Conservation (phyloP, 2,329 filamentous ascomycete genomes). For the Epichloe sp. region DNA sequence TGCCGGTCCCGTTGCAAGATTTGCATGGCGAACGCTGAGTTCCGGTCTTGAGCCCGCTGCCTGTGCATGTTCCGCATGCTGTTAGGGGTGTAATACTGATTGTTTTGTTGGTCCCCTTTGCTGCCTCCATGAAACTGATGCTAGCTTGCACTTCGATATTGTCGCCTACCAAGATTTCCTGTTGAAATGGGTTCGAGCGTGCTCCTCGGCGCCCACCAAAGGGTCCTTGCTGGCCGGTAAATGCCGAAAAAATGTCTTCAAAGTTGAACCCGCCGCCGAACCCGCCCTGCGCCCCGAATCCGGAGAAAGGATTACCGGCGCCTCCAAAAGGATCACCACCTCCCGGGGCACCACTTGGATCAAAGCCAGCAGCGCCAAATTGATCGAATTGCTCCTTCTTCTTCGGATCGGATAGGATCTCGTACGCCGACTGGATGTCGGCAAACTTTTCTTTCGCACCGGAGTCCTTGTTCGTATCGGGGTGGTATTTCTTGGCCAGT, state of each 20-base stretch:
- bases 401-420: slow-evolving; percentile 80
- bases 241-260: slow-evolving; percentile 87
- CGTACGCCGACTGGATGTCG: slow-evolving; percentile 88
- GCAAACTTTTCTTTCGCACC: slow-evolving; percentile 89
- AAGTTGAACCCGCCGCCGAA: slow-evolving; percentile 85
- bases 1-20: slow-evolving; percentile 74
- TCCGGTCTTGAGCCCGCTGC: slow-evolving; percentile 74
- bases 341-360: slow-evolving; percentile 54
- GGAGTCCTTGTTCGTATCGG: slow-evolving; percentile 93
- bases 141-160: slow-evolving; percentile 90
- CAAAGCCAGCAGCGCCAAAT: slow-evolving; percentile 78
- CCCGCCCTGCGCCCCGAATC: slow-evolving; percentile 39
- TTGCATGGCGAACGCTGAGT: slow-evolving; percentile 61
- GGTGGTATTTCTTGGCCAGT: slow-evolving; percentile 92
- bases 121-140: slow-evolving; percentile 92
- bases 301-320: slow-evolving; percentile 50
- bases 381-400: slow-evolving; percentile 90
- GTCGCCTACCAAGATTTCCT: slow-evolving; percentile 81
- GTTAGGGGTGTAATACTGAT: slow-evolving; percentile 73
- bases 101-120: slow-evolving; percentile 81
- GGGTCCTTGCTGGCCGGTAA: slow-evolving; percentile 44
- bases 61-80: slow-evolving; percentile 69
- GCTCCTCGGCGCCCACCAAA: slow-evolving; percentile 41
- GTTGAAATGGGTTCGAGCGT: slow-evolving; percentile 52
- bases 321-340: slow-evolving; percentile 51